Evolutionary conservation across 2,329 filamentous ascomycete genomes (phyloP), one percentile per base, ranked within the genome.

Genomic region (Zalaria sp.): DNA sequence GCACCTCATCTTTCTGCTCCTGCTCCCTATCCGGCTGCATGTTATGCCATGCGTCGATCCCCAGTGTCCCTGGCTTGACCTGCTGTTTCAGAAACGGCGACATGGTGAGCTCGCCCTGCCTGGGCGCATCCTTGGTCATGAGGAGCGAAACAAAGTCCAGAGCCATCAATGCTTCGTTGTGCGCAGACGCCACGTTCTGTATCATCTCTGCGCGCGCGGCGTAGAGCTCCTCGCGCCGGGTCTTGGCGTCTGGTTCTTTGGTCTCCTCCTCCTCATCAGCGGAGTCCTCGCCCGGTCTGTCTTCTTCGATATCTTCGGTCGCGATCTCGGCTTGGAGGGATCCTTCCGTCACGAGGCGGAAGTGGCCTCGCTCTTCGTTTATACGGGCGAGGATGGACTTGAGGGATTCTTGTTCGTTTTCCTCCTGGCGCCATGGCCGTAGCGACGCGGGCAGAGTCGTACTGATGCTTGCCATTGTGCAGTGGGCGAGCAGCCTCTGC

Each of bases 121-220:
- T 75, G 0, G 84, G 82, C n/a, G 69, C 69, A 55, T 91, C 76
- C 57, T 87, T 88, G n/a, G 84, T 85, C 10, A 91, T 69, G 1
- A 93, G 69, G 5, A 93, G 72, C 27, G 87, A 93, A 43, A 93
- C 65, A 52, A 88, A 84, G 58, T 94, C 85, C 52, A 93, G 75
- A 5, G 80, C 77, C 45, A 83, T 71, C 55, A 82, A 69, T 34
- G 79, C 72, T 41, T 76, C 73, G 49, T 81, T 74, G 43, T 75
- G 67, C 52, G 64, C 58, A 63, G 71, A 65, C 61, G 59, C 52
- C 27, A 67, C 52, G 40, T 62, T 55, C n/a, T 50, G 47, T 18
- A 57, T 48, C 61, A 71, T 66, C 28, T 68, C 62, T 10, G 51
- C 45, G 44, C 59, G 60, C 10, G 57, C 57, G n/a, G 51, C 51